Evolutionary conservation across 257 asterid genomes (phyloP), one percentile per base, ranked within the genome.

Genomic region (Petrea volubilis): DNA sequence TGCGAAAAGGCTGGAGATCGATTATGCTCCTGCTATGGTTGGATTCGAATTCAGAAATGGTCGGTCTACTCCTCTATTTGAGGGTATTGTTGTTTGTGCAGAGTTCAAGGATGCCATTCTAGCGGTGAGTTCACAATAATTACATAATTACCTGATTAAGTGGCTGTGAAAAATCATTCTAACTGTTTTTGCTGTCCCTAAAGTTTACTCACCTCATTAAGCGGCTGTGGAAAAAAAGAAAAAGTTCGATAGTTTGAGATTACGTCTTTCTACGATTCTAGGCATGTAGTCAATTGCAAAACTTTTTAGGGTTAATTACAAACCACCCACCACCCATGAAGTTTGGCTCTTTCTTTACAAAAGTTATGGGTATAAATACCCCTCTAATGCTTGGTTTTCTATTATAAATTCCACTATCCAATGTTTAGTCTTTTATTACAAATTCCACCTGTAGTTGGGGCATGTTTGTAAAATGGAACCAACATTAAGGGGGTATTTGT

Each of bases 11-110:
- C 87, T 94, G 62, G 87, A 77, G 70, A 71, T 94, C 36, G 95
- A 94, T 75, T 88, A 12, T 83, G 97, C 98, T 77, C 92, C 93
- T 55, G 98, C 99, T 41, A 89, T 94, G 97, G 95, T 94, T 83
- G 98, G 98, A 58, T 94, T 91, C 78, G 99, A 94, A 7, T 88
- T 74, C 82, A 88, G 92, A 80, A 91, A 85, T 60, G 93, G 96
- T 47, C 84, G 86, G 15, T 85, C 93, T 25, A 41, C 81, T 47
- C 99, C 99, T 46, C 58, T 83, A 46, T 88, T 79, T 44, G 90
- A 94, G 82, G 99, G 99, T 29, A 85, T 94, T 64, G 99, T 94
- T 50, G 93, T 94, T 59, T 94, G 98, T 74, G 47, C 85, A 0
- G 99, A 94, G 83, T 91, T 85, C 65, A 83, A 89, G 82, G 92